A percentile compares a stretch with the other conserved stretches of the same genome.
These are phyloP conservation scores for Phoma herbarum DNA, from an alignment of 2,329 filamentous ascomycete genomes.

Conservation along the genomic window DNA sequence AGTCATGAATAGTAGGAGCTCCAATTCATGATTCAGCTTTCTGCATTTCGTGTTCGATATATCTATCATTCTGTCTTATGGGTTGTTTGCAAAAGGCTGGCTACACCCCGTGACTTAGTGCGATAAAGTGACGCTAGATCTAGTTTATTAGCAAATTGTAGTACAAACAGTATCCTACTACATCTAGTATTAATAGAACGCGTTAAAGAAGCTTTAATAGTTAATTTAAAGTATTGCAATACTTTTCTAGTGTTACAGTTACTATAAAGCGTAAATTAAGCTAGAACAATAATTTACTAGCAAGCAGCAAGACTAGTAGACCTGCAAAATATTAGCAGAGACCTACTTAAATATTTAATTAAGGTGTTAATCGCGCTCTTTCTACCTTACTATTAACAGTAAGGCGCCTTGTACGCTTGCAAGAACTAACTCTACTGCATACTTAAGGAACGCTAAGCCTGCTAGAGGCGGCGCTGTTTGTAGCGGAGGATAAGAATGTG, in stretches of 20 bases:
- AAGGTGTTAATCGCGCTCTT: conserved; percentile 1
- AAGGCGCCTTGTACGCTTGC: not conserved
- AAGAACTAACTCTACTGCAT: not conserved
- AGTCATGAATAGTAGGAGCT: not conserved
- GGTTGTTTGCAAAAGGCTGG: too few species aligned
- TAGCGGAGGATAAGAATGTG: not conserved
- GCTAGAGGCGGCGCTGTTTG: not conserved
- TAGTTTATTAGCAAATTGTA: not conserved
- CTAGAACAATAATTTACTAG: not conserved
- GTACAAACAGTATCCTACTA: conserved; percentile 1
- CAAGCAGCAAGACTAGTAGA: not conserved
- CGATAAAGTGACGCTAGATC: too few species aligned
- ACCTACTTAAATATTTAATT: not conserved
- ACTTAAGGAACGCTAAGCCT: not conserved
- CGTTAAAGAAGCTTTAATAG: not conserved
- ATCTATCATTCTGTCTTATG: not conserved
- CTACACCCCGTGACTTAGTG: too few species aligned
- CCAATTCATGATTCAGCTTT: too few species aligned
- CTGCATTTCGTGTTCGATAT: not conserved
- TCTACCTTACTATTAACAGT: not conserved
- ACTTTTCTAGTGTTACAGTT: too few species aligned
- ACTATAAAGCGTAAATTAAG: not conserved
- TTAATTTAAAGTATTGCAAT: not conserved
- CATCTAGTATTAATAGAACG: not conserved
- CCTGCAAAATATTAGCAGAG: not conserved